Evolutionary conservation across 805 yeast genomes (phyloP).

Genomic region (Yamadazyma philogaea): DNA sequence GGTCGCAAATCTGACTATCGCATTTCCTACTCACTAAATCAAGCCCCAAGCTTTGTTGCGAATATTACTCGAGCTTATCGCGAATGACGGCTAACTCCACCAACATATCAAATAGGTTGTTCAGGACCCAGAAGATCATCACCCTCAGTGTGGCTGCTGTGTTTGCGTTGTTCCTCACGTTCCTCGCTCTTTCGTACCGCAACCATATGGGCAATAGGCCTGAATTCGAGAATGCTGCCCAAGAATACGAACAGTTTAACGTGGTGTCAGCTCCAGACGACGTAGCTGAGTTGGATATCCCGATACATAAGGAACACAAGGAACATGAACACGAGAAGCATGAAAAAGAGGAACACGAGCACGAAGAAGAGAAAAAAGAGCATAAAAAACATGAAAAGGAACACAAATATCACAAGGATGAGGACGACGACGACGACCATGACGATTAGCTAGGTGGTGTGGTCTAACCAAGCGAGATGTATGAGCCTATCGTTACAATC

Average conservation of each 20-base stretch:
- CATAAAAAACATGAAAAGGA: conserved; percentile 7
- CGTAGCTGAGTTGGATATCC: background rate
- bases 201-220: conserved; percentile 18
- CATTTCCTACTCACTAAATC: too few species aligned
- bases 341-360: background rate
- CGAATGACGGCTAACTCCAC: conserved; percentile 23
- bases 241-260: conserved; percentile 8
- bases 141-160: conserved; percentile 21
- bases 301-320: conserved; percentile 10
- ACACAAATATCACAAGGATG: background rate
- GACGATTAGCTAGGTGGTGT: too few species aligned
- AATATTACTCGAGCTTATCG: background rate
- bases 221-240: conserved; percentile 12
- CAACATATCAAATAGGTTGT: conserved; percentile 25
- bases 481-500: too few species aligned
- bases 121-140: conserved; percentile 31
- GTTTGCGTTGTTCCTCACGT: conserved; percentile 22
- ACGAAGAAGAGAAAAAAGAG: background rate
- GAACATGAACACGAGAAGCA: conserved; percentile 9
- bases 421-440: too few species aligned
- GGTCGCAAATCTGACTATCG: too few species aligned
- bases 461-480: too few species aligned
- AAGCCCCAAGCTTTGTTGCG: too few species aligned
- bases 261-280: background rate
- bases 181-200: conserved; percentile 30